Evolutionary conservation across 129 eudicot genomes (phyloP).

Genomic region (Flaveria bidentis): DNA sequence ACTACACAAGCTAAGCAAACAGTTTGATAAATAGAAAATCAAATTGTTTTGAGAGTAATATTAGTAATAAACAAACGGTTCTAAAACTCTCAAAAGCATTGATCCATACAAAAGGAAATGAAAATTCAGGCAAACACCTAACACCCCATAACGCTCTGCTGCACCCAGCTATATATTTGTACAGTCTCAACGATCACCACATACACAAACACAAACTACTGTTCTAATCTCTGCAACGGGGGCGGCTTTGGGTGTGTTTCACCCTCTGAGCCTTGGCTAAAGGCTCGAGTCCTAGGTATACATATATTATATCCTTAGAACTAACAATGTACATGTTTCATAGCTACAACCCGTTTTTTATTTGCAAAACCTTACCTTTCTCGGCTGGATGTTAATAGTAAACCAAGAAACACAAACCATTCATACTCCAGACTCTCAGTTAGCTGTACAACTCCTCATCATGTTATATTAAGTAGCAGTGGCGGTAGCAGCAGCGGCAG

Average conservation of each 20-base stretch:
- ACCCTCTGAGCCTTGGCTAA: conserved; percentile 72
- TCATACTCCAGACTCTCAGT: conserved; percentile 73
- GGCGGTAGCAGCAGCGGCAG: conserved; percentile 46
- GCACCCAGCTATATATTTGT: conserved; percentile 62
- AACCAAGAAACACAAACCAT: conserved; percentile 46
- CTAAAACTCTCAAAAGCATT: not conserved
- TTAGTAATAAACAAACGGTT: no score
- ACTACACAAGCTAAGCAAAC: no score
- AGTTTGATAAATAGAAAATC: no score
- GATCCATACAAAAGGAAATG: conserved; percentile 51
- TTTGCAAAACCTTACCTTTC: conserved; percentile 44
- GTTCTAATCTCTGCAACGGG: conserved; percentile 49
- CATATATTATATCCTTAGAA: conserved; percentile 35
- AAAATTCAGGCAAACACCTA: conserved; percentile 52
- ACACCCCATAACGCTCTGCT: conserved; percentile 58
- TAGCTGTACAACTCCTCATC: conserved; percentile 90
- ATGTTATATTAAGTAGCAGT: conserved; percentile 32
- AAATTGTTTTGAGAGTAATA: no score
- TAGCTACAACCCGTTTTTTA: conserved; percentile 62
- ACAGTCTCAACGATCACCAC: conserved; percentile 53
- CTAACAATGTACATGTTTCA: conserved; percentile 66
- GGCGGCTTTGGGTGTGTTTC: conserved; percentile 60
- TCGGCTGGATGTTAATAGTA: conserved; percentile 42
- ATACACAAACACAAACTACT: conserved; percentile 34
- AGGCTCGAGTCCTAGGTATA: conserved; percentile 73